Base-by-base conservation (phyloP, 1,284 basidiomycete species). In the Gomphus bonarii region DNA sequence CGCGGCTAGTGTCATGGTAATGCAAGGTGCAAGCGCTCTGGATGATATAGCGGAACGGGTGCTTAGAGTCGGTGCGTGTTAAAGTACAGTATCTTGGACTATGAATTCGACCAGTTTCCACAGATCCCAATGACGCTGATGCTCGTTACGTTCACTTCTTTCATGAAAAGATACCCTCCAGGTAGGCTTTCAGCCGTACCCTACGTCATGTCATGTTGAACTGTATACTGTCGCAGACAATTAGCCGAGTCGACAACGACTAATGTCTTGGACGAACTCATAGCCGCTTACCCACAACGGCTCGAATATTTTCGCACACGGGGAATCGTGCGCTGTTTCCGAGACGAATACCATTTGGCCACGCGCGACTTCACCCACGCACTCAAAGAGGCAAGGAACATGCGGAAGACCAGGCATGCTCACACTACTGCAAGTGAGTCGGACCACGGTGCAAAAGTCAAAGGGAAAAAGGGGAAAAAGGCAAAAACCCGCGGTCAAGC, bases 121-220 rank as follows among this genome's bases (percentile, higher is more conserved):
- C 62, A 85, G 89, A 91, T 66, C 86, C 88, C 0, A 74, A 76
- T 62, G 84, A 91, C 63, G 64, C 76, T 7, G 87, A 91, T 64
- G 88, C 89, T 4, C 81, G 78, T 73, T 91, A 91, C 68, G 88
- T 91, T 3, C 85, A 91, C 64, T 91, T 91, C 66, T 91, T 91
- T 69, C 89, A 91, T 65, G 88, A 92, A 66, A 91, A 89, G 71
- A 91, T 92, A 63, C 89, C 89, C 22, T 91, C 88, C 56, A 77
- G 88, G 88, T 90, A 62, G 53, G 76, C 73, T 20, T 11, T 51
- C 56, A 36, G 33, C 28, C 56, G 12, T 50, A 35, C 40, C 10
- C n/a, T 48, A 31, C 44, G 11, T 10, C n/a, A 52, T 38, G 46
- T 59, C 50, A 3, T 54, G 20, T 53, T 60, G 36, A 46, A 31